Evolutionary conservation across 768 basidiomycete genomes (phyloP), one percentile per base, ranked within the genome.

Genomic region (Suillus alpinus): DNA sequence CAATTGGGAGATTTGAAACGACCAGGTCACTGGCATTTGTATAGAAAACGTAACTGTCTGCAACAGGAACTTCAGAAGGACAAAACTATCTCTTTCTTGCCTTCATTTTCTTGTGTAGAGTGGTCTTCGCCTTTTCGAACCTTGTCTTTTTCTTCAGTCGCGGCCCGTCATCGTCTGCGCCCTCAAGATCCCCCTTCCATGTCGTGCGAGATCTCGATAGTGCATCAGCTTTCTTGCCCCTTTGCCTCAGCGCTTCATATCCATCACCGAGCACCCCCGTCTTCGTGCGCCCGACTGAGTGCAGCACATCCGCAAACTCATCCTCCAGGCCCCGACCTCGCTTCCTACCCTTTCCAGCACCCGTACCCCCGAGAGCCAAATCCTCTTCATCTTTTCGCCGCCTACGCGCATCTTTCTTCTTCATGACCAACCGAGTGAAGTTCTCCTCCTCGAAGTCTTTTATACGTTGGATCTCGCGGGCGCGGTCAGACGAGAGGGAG

Each of bases 361-460:
- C 77, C 23, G 81, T 84, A 13, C 89, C 91, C 57, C 96, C 96
- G 13, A 98, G 77, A 18, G 93, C 93, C 62, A 98, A 76, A 64
- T 93, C 91, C 63, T 84, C 92, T 73, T 98, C 96, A 68, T 98
- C 95, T 62, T 84, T 80, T 57, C 72, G 76, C 20, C 95, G 81
- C 49, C 87, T 79, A 66, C 80, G 84, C 16, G 84, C 82, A 49
- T 96, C 94, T 68, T 86, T 87, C 81, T 98, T 98, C 71, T 88
- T 91, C 85, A 95, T 88, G 62, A 95, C 81, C 57, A 98, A 68
- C 49, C 96, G 87, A 40, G 91, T 92, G 76, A 98, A 93, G 73
- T 96, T 95, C 50, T 93, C 93, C 71, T 96, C 94, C 76, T 98
- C 96, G 72, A 92, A 98, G 63, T 93, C 88, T 56, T 84, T 86